These are phyloP conservation scores for Thalassiosira livingstoniorum DNA, from an alignment of 352 stramenopile genomes.

Conservation along the genomic window DNA sequence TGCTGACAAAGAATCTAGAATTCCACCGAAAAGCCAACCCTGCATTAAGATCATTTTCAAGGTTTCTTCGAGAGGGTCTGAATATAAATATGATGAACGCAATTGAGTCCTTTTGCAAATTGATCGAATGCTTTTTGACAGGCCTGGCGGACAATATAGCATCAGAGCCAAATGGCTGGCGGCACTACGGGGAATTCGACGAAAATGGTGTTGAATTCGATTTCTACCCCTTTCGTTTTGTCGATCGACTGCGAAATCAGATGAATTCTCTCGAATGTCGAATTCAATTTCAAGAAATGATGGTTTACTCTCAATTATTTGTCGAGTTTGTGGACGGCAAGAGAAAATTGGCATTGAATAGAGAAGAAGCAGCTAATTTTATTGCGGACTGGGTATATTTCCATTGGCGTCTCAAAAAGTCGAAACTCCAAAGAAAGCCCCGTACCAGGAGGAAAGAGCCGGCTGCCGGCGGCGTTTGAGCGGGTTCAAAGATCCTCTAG, in stretches of 20 bases:
- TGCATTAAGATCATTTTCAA: slow-evolving; percentile 8
- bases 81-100: background rate
- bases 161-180: background rate
- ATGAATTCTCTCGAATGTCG: slow-evolving; percentile 1
- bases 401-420: slow-evolving; percentile 10
- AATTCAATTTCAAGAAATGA: slow-evolving; percentile 11
- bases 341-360: background rate
- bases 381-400: slow-evolving; percentile 25
- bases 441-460: too few species aligned
- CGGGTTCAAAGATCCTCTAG: too few species aligned
- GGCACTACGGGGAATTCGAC: background rate
- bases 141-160: background rate
- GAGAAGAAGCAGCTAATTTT: background rate
- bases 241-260: background rate
- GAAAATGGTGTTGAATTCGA: background rate
- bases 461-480: too few species aligned
- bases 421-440: too few species aligned
- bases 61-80: slow-evolving; percentile 18
- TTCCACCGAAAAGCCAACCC: background rate
- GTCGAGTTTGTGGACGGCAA: slow-evolving; percentile 3
- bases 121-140: background rate
- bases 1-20: background rate
- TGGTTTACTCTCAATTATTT: slow-evolving; percentile 10
- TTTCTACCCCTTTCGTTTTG: slow-evolving; percentile 1
- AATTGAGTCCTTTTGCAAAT: background rate